A percentile compares a stretch with the other conserved stretches of the same genome.
Evolutionary conservation across 139 green algal genomes (phyloP).

Genomic region (Coccomyxa sp.): DNA sequence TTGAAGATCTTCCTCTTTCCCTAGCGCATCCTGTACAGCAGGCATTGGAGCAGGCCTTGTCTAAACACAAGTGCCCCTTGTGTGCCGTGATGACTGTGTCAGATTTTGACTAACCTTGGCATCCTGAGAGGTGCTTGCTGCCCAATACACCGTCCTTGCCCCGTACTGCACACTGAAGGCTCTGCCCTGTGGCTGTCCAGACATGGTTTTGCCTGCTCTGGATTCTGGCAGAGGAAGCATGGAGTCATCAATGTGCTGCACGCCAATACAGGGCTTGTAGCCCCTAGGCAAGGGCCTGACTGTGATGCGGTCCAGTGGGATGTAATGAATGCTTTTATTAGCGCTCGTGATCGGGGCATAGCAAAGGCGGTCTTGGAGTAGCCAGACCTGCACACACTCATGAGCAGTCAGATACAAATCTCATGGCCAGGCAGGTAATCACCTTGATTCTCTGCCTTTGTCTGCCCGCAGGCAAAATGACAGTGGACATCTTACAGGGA

Average conservation of each 20-base stretch:
- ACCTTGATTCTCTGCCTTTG: constrained; percentile 19
- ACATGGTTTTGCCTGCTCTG: too few relatives aligned
- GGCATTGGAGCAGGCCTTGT: neutral
- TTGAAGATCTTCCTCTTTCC: neutral
- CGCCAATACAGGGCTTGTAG: constrained; percentile 31
- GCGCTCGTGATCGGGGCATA: constrained; percentile 16
- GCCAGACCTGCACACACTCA: constrained; percentile 11
- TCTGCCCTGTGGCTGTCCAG: constrained; percentile 7
- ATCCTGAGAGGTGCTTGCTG: constrained; percentile 10
- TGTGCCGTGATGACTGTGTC: too few relatives aligned
- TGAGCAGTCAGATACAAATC: neutral
- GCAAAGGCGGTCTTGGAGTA: constrained; percentile 30
- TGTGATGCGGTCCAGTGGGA: constrained; percentile 33
- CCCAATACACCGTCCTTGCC: constrained; percentile 23
- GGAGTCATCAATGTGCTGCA: constrained; percentile 20
- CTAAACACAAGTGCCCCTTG: neutral
- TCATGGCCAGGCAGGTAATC: constrained; percentile 9
- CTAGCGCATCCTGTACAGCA: neutral
- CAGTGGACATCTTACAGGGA: neutral
- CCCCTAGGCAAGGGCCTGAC: constrained; percentile 25
- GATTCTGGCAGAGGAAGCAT: constrained; percentile 13
- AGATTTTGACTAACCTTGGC: constrained; percentile 11
- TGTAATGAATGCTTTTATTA: constrained; percentile 13
- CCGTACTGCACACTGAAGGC: constrained; percentile 34
- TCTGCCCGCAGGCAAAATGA: constrained; percentile 20